These are phyloP conservation scores for Wickerhamiella pararugosa DNA, from an alignment of 1,139 yeast species.

Conservation along the genomic window DNA sequence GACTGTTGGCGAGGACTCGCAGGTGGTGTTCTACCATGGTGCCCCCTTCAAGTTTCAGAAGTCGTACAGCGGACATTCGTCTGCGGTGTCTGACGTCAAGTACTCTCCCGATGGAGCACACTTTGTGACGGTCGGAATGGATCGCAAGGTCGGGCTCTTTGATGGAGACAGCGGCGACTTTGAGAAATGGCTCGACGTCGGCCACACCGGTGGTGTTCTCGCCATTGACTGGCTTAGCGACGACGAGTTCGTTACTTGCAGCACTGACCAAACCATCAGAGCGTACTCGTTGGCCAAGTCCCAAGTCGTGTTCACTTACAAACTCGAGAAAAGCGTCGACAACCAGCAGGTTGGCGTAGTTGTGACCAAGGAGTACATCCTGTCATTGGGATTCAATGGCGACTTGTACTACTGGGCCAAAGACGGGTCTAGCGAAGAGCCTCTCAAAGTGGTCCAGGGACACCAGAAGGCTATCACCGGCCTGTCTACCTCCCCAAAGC, in stretches of 20 bases:
- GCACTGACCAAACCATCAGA: conserved; percentile 69
- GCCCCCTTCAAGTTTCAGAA: conserved; percentile 83
- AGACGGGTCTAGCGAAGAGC: conserved; percentile 21
- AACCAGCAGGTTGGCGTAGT: conserved; percentile 74
- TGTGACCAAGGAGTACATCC: conserved; percentile 36
- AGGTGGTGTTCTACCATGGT: conserved; percentile 73
- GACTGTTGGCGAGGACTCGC: conserved; percentile 80
- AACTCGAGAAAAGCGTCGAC: conserved; percentile 25
- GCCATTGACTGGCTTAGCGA: conserved; percentile 55
- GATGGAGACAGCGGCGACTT: conserved; percentile 83
- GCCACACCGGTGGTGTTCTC: conserved; percentile 69
- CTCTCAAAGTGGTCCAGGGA: conserved; percentile 42
- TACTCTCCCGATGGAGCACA: conserved; percentile 59
- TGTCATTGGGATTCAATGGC: conserved; percentile 63
- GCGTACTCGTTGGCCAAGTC: conserved; percentile 37
- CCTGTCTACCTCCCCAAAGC: conserved; percentile 25
- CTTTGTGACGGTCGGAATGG: conserved; percentile 77
- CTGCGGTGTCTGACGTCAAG: conserved; percentile 63
- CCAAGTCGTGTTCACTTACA: conserved; percentile 19
- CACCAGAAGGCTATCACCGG: conserved; percentile 75
- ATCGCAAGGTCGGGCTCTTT: conserved; percentile 59
- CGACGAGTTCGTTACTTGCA: conserved; percentile 51
- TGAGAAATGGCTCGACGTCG: conserved; percentile 31
- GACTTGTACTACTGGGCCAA: conserved; percentile 42
- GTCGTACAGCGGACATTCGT: conserved; percentile 59